Conservation (phyloP, 129 eudicot species). For the Kitagawia praeruptora region DNA sequence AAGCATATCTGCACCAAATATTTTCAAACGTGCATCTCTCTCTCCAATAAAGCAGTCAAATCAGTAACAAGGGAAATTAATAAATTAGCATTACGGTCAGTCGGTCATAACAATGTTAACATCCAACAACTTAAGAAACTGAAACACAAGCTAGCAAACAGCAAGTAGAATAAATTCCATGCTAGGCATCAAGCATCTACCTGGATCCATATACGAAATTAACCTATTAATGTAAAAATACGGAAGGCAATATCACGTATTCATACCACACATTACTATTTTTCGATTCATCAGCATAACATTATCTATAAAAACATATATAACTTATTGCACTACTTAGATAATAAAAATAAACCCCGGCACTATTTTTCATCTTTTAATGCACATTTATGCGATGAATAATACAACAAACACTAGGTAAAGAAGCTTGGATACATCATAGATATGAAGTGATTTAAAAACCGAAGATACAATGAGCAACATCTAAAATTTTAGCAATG, state of each 20-base stretch:
- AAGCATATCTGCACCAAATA: too few relatives aligned
- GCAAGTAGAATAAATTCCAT: too few relatives aligned
- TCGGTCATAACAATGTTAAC: background rate
- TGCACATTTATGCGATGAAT: background rate
- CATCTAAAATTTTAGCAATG: too few relatives aligned
- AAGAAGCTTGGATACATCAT: too few relatives aligned
- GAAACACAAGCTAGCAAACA: background rate
- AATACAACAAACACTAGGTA: background rate
- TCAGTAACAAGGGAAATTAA: background rate
- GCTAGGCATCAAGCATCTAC: background rate
- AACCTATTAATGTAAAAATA: background rate
- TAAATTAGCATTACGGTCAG: background rate
- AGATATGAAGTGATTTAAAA: too few relatives aligned
- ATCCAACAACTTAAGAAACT: background rate
- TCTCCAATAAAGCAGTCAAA: too few relatives aligned
- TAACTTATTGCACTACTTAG: too few relatives aligned
- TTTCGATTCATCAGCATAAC: too few relatives aligned
- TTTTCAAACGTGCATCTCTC: background rate
- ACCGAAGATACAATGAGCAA: too few relatives aligned
- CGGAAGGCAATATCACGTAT: too few relatives aligned
- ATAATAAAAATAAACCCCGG: too few relatives aligned
- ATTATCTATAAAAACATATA: too few relatives aligned
- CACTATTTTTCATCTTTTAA: background rate
- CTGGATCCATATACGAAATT: background rate
- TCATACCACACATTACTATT: background rate